These are phyloP conservation scores for Cordyceps cicadae DNA, from an alignment of 2,329 filamentous ascomycete species.

Conservation along the genomic window DNA sequence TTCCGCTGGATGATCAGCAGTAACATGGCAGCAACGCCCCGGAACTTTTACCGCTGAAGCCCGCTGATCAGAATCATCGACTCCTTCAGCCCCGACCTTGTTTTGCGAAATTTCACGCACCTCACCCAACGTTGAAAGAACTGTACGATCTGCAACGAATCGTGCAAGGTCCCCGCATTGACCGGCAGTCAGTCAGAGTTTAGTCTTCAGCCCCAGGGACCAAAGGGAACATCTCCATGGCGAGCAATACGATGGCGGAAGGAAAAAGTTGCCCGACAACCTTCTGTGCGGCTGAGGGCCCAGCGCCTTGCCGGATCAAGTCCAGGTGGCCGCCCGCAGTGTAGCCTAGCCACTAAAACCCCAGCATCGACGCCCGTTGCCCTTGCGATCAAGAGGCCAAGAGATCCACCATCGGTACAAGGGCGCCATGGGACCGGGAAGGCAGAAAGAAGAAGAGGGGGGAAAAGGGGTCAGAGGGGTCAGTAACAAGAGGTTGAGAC, in stretches of 20 bases:
- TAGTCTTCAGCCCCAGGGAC: not conserved
- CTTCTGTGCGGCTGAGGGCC: conserved; percentile 4
- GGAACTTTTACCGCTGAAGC: not conserved
- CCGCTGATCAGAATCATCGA: not conserved
- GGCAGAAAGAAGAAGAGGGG: no score
- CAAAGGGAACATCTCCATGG: not conserved
- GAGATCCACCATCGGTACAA: conserved; percentile 7
- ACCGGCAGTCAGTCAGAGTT: not conserved
- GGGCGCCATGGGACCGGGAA: not conserved
- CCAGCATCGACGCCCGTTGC: conserved; percentile 1
- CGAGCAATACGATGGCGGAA: conserved; percentile 7
- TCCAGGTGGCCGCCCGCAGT: not conserved
- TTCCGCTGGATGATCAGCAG: no score
- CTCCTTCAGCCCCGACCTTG: not conserved
- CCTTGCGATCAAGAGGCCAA: conserved; percentile 3
- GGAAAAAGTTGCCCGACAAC: not conserved
- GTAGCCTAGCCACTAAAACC: not conserved
- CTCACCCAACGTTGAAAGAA: not conserved
- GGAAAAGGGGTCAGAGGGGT: no score
- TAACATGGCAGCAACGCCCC: not conserved
- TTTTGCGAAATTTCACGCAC: not conserved
- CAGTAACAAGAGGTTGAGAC: no score
- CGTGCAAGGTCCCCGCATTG: not conserved
- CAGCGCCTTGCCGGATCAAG: conserved; percentile 3
- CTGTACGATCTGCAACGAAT: not conserved